Evolutionary conservation across 768 basidiomycete species (phyloP).

Genomic region (Suillus subluteus): DNA sequence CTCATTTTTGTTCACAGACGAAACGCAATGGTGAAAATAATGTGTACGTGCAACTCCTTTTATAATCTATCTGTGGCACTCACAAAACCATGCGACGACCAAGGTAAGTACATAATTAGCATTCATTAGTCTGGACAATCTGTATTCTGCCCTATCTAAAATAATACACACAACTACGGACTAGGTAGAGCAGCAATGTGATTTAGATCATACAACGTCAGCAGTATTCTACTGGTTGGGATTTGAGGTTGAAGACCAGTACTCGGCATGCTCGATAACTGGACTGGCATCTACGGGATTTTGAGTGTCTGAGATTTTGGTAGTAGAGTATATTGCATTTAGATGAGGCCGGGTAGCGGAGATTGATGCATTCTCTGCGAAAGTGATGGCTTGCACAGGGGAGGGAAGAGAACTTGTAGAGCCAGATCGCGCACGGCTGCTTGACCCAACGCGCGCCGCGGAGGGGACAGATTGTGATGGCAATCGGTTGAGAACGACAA

Average conservation of each 20-base stretch:
- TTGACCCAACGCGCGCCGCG: not conserved
- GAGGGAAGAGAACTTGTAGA: constrained; percentile 2
- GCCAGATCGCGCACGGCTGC: constrained; percentile 4
- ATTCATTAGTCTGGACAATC: too few relatives aligned
- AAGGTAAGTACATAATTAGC: too few relatives aligned
- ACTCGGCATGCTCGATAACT: not conserved
- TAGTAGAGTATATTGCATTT: constrained; percentile 9
- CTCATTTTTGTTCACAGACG: too few relatives aligned
- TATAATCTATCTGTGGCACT: too few relatives aligned
- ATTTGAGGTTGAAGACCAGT: not conserved
- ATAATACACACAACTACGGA: not conserved
- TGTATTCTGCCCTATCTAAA: not conserved
- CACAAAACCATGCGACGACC: too few relatives aligned
- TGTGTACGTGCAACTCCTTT: too few relatives aligned
- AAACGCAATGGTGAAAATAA: too few relatives aligned
- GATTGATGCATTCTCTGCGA: not conserved
- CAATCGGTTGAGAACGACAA: not conserved
- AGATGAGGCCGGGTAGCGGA: not conserved
- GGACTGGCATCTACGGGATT: not conserved
- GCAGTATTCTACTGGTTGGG: not conserved
- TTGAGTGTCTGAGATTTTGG: not conserved
- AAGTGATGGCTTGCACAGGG: not conserved
- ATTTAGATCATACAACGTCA: not conserved
- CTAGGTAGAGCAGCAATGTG: not conserved
- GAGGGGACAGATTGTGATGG: constrained; percentile 3